Evolutionary conservation across 805 yeast genomes (phyloP).

Genomic region (Nakazawaea wickerhamii): DNA sequence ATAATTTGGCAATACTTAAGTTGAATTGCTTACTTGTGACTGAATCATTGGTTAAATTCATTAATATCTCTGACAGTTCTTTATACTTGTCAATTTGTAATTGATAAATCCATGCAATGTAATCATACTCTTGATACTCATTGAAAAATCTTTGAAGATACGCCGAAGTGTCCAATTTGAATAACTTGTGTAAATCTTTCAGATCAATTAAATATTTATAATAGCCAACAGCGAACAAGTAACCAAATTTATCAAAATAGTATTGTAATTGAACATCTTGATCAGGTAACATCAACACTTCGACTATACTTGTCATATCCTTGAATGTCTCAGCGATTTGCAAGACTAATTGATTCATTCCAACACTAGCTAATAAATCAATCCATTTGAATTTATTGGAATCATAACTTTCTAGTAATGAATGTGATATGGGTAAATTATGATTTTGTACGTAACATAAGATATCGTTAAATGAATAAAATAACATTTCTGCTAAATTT

Average conservation of each 20-base stretch:
- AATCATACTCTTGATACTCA: slow-evolving; percentile 36
- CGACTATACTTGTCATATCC: slow-evolving; percentile 63
- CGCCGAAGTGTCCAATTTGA: slow-evolving; percentile 45
- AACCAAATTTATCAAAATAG: slow-evolving; percentile 59
- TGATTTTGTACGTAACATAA: slow-evolving; percentile 3
- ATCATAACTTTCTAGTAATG: background rate
- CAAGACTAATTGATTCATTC: slow-evolving; percentile 49
- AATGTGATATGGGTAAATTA: background rate
- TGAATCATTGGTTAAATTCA: slow-evolving; percentile 38
- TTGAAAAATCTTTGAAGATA: slow-evolving; percentile 49
- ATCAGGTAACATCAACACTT: slow-evolving; percentile 34
- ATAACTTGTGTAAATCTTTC: slow-evolving; percentile 47
- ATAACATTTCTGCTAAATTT: slow-evolving; percentile 8
- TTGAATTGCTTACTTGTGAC: slow-evolving; percentile 47
- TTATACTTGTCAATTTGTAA: slow-evolving; percentile 45
- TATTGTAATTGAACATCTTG: slow-evolving; percentile 29
- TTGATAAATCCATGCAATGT: slow-evolving; percentile 70
- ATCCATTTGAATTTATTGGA: slow-evolving; percentile 46
- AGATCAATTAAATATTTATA: slow-evolving; percentile 52
- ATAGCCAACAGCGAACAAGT: slow-evolving; percentile 60
- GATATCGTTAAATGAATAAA: slow-evolving; percentile 11
- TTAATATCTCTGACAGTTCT: slow-evolving; percentile 45
- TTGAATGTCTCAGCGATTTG: slow-evolving; percentile 57
- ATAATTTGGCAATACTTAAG: slow-evolving; percentile 67
- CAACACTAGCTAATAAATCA: slow-evolving; percentile 43